Conservation (phyloP, 148 eudicot species). For the Agrostemma githago region DNA sequence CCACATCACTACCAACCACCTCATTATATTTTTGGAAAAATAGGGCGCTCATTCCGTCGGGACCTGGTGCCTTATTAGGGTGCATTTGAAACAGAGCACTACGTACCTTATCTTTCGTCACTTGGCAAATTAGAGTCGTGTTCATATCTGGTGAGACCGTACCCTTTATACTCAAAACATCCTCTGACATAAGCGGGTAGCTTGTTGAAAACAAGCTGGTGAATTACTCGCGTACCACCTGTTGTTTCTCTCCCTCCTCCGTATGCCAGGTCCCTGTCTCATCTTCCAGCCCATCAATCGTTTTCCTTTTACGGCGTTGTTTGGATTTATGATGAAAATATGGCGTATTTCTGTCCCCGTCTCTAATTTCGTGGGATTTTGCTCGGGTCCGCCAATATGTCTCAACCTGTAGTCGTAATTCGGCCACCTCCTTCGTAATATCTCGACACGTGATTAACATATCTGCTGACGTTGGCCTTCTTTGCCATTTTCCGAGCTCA, state of each 20-base stretch:
- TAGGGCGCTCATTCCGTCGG: not conserved
- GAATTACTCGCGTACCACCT: not conserved
- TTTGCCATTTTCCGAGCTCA: too few species aligned
- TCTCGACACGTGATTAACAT: not conserved
- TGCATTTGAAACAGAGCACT: not conserved
- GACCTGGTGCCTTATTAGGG: not conserved
- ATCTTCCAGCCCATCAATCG: not conserved
- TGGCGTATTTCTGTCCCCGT: not conserved
- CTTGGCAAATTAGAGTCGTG: too few species aligned
- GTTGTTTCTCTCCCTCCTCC: not conserved
- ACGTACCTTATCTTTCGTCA: too few species aligned
- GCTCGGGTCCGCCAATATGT: not conserved
- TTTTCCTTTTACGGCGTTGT: not conserved
- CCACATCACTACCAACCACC: not conserved
- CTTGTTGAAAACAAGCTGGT: not conserved
- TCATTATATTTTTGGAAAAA: not conserved
- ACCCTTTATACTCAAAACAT: not conserved
- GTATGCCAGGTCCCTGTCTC: not conserved
- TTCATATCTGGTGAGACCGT: too few species aligned
- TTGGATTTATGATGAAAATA: not conserved
- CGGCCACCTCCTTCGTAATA: not conserved
- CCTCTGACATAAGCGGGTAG: not conserved
- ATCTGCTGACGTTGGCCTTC: too few species aligned
- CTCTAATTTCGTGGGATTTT: too few species aligned
- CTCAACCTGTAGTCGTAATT: not conserved